Conservation (phyloP, 2,329 filamentous ascomycete species). For the Fusarium sp. region DNA sequence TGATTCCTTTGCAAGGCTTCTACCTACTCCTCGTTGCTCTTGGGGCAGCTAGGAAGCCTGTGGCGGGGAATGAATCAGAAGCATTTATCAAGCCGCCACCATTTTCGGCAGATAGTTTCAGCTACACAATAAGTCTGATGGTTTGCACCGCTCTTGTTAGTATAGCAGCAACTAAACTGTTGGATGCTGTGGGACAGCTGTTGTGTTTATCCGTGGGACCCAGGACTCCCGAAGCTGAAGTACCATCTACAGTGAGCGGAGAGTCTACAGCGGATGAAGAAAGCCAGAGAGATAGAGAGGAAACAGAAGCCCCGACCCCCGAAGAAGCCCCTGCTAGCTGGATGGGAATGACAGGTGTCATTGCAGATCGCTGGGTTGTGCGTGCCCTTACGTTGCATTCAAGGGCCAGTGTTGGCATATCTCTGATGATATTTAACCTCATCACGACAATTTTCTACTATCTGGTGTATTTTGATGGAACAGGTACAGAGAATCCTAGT, state of each 20-base stretch:
- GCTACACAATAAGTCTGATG: neutral
- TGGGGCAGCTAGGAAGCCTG: neutral
- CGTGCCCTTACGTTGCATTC: neutral
- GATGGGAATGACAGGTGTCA: neutral
- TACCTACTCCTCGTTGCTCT: neutral
- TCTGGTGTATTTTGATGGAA: slow-evolving; percentile 19
- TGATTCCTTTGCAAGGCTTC: neutral
- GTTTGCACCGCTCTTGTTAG: neutral
- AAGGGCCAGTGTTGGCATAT: neutral
- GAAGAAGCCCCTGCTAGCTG: accelerated
- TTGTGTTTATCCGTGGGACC: neutral
- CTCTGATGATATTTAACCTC: slow-evolving; percentile 6
- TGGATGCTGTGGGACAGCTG: neutral
- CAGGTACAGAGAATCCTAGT: neutral
- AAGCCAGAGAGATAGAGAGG: accelerated
- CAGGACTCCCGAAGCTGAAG: neutral
- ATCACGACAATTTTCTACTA: slow-evolving; percentile 17
- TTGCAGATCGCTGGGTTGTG: neutral
- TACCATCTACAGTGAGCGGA: no score
- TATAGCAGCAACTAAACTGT: neutral
- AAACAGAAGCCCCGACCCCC: accelerated
- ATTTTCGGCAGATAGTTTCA: accelerated
- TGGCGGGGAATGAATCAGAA: neutral
- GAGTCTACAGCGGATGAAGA: neutral
- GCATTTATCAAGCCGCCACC: neutral